Evolutionary conservation across 352 stramenopile species (phyloP), one percentile per base, ranked within the genome.

Genomic region (Globisporangium yorkense): DNA sequence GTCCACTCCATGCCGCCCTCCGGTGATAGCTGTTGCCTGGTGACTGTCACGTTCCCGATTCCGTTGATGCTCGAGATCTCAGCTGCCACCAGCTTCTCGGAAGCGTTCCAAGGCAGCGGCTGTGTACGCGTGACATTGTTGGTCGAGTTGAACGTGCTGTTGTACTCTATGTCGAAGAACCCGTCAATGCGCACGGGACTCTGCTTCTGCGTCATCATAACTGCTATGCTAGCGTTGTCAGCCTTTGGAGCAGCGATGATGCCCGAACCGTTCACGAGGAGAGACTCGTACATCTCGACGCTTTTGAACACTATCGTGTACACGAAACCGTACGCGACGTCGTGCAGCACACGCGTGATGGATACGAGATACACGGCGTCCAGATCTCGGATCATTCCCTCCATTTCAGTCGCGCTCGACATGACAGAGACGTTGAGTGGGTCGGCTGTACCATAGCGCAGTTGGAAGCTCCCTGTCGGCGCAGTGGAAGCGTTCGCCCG

Each of bases 1-100:
- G 63, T 86, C 82, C 82, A 92, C 33, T 74, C 71, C 66, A 79
- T 85, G 2, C 58, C 75, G 16, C 80, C 76, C 56, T 92, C 82
- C 1, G 80, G 65, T 7, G 76, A 67, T 0, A 89, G 57, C 48
- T 61, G 65, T 12, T 69, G 61, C 0, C 59, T 50, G 1, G 69
- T 54, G 9, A 89, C 73, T 1, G 56, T 67, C 0, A 90, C 80
- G 31, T 70, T 75, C 1, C 76, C 82, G 7, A 92, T 5, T 2
- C 78, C 81, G 13, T 83, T 69, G 10, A 92, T 66, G 13, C 64
- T 35, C 1, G 54, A 59, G 5, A 92, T 58, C 39, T 80, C 79
- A 0, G 18, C 20, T 1, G 64, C 63, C 2, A 91, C 3, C 0
- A 54, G 46, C 0, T 57, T 43, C 0, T 59, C 69, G 0, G 66